These are phyloP conservation scores for Tolypocladium album DNA, from an alignment of 2,329 filamentous ascomycete species.

Conservation along the genomic window DNA sequence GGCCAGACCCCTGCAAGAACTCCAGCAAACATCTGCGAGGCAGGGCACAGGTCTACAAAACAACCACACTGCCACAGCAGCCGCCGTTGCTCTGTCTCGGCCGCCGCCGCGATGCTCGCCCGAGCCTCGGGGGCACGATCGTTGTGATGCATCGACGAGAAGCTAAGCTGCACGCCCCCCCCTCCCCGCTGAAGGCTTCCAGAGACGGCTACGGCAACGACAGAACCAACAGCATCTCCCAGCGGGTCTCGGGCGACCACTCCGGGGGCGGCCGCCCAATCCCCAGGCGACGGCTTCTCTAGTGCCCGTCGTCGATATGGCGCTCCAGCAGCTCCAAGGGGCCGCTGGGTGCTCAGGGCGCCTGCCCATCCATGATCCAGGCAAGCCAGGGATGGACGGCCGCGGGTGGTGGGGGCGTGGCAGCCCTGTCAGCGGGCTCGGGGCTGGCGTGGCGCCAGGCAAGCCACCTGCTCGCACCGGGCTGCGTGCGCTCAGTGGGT, in stretches of 20 bases:
- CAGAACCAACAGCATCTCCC: neutral
- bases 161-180: neutral
- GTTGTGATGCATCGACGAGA: neutral
- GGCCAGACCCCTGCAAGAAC: neutral
- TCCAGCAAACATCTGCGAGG: neutral
- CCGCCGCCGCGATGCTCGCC: neutral
- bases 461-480: neutral
- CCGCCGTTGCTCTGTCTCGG: neutral
- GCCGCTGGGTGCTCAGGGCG: neutral
- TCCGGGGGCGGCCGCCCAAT: neutral
- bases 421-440: constrained; percentile 1
- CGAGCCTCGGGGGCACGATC: neutral
- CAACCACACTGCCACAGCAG: neutral
- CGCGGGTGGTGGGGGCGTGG: neutral
- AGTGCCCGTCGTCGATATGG: constrained; percentile 2
- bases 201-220: neutral
- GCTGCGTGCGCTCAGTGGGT: neutral
- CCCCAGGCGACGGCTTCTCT: constrained; percentile 3
- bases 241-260: neutral
- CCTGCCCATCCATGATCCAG: neutral
- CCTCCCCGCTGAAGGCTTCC: neutral
- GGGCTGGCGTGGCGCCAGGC: neutral
- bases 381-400: neutral
- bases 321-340: neutral
- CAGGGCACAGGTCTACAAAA: neutral